Evolutionary conservation across 129 eudicot species (phyloP).

Genomic region (Sambucus nigra): DNA sequence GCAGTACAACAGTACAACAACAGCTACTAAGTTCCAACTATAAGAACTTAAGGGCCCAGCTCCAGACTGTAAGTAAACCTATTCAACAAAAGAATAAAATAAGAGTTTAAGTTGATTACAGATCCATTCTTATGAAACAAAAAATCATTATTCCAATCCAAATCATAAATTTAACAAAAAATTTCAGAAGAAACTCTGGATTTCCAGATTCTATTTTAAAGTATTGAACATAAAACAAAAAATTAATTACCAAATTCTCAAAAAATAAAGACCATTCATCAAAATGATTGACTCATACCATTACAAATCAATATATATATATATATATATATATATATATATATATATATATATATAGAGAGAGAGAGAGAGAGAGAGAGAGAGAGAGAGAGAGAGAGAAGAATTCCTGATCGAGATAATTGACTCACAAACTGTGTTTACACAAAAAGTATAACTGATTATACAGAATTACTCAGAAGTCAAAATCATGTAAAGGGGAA

Average conservation of each 20-base stretch:
- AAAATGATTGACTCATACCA: background rate
- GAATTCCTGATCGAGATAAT: background rate
- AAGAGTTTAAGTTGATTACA: background rate
- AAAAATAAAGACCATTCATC: background rate
- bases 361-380: no score
- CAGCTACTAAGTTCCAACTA: background rate
- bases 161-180: background rate
- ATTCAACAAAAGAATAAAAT: background rate
- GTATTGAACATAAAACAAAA: background rate
- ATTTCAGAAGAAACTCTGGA: background rate
- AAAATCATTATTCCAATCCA: background rate
- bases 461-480: background rate
- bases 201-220: background rate
- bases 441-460: background rate
- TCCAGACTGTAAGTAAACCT: conserved; percentile 2
- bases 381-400: background rate
- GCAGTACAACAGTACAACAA: background rate
- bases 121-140: background rate
- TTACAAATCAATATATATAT: no score
- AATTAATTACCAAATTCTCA: background rate
- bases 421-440: background rate
- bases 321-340: background rate
- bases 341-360: no score
- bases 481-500: background rate
- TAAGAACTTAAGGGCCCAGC: background rate